Percentiles rank a stretch among this genome's conserved stretches.
phyloP scores from a whole-genome alignment of 2,329 filamentous ascomycete species.

The Fusarium brevicatenulatum region DNA sequence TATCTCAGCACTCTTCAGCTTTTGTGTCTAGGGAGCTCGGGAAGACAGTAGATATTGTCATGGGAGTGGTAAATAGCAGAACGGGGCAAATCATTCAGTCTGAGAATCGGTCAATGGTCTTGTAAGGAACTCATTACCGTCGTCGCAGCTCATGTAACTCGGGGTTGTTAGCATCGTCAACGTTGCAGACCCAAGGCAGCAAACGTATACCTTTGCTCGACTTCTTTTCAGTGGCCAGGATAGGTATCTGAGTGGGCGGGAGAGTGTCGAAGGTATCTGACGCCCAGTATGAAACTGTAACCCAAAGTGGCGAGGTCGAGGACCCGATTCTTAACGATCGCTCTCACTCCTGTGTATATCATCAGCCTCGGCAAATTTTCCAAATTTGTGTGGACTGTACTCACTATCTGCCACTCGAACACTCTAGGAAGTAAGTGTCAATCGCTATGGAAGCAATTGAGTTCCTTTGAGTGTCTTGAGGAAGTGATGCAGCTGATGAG shows the following conservation, averaged over 20 bases:
- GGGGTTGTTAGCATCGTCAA: not conserved
- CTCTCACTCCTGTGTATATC: not conserved
- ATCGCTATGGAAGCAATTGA: too few species aligned
- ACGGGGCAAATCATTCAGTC: accelerated
- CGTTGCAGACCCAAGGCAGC: too few species aligned
- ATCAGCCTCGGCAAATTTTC: accelerated
- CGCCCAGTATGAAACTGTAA: too few species aligned
- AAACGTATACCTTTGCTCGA: accelerated
- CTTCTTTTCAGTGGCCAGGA: not conserved
- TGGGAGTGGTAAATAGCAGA: accelerated
- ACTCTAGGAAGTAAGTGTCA: too few species aligned
- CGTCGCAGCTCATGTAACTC: not conserved
- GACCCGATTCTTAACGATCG: not conserved
- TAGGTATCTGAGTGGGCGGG: too few species aligned
- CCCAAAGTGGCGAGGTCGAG: not conserved
- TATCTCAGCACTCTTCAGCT: not conserved
- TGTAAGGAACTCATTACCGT: not conserved
- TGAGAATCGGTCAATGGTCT: too few species aligned
- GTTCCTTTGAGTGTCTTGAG: not conserved
- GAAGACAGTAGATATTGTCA: not conserved
- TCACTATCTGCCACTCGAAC: not conserved
- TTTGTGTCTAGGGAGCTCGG: not conserved
- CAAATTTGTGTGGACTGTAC: not conserved
- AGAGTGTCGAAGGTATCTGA: too few species aligned
- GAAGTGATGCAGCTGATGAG: accelerated